Percentiles rank a stretch among this genome's conserved stretches.
These are phyloP conservation scores for Dothistroma septosporum DNA, from an alignment of 2,329 filamentous ascomycete genomes.

Conservation along the genomic window DNA sequence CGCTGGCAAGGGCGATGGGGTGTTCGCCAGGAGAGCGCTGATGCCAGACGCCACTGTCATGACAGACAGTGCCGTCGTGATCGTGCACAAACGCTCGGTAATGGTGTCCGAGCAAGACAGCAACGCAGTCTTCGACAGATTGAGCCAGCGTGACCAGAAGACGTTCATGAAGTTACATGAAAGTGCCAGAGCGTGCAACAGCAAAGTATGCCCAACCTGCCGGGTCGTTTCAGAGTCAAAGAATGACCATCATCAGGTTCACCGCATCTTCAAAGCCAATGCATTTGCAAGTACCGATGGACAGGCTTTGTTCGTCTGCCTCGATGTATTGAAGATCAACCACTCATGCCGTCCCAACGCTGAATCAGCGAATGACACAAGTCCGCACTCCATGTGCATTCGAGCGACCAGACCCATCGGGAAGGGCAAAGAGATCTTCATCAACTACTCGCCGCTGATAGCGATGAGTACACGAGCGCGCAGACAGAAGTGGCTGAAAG, in stretches of 20 bases:
- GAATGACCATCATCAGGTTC: neutral
- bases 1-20: neutral
- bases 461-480: neutral
- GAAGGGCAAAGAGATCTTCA: conserved; percentile 55
- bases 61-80: neutral
- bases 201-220: neutral
- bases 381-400: conserved; percentile 26
- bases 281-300: neutral
- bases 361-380: conserved; percentile 48
- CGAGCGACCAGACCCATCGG: conserved; percentile 52
- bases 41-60: neutral
- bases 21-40: neutral
- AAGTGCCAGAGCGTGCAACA: neutral
- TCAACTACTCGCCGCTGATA: conserved; percentile 47
- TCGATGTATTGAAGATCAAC: conserved; percentile 37
- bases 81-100: neutral
- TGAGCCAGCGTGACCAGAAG: neutral
- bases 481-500: neutral
- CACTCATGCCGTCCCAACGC: conserved; percentile 61
- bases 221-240: neutral
- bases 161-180: neutral
- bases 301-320: neutral
- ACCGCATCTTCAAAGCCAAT: neutral
- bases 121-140: neutral
- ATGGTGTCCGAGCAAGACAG: neutral